Conservation (phyloP, 441 rosid genomes). For the Macaranga tanarius region DNA sequence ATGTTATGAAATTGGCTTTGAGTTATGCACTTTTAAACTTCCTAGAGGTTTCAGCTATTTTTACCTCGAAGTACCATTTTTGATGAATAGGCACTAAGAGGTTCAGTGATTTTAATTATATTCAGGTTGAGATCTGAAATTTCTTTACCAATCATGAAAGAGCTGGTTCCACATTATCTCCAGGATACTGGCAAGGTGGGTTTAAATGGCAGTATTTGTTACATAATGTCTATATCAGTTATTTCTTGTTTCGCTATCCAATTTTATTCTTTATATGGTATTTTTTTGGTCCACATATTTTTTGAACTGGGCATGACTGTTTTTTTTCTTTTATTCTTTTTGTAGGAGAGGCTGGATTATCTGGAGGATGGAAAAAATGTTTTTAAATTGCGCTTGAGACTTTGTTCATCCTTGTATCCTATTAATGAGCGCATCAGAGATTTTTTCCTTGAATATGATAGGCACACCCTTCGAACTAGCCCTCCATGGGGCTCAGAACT, state of each 20-base stretch:
- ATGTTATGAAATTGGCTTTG: not conserved
- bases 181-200: conserved; percentile 90
- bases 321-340: conserved; percentile 11
- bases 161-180: conserved; percentile 96
- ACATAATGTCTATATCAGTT: conserved; percentile 10
- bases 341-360: conserved; percentile 93
- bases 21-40: not conserved
- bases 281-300: not conserved
- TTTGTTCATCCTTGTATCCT: conserved; percentile 94
- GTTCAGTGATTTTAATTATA: conserved; percentile 16
- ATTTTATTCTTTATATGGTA: not conserved
- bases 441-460: conserved; percentile 98
- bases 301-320: too few species aligned
- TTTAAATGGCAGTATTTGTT: conserved; percentile 15
- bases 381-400: conserved; percentile 85
- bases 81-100: conserved; percentile 15
- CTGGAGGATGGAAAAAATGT: conserved; percentile 96
- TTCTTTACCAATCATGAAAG: conserved; percentile 92
- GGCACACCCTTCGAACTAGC: conserved; percentile 94
- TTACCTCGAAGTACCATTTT: not conserved
- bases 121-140: conserved; percentile 93
- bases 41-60: not conserved
- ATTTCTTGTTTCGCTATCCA: conserved; percentile 13
- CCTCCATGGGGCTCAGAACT: conserved; percentile 99
- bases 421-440: conserved; percentile 94